These are phyloP conservation scores for Mrakia frigida DNA, from an alignment of 768 basidiomycete species.

Conservation along the genomic window DNA sequence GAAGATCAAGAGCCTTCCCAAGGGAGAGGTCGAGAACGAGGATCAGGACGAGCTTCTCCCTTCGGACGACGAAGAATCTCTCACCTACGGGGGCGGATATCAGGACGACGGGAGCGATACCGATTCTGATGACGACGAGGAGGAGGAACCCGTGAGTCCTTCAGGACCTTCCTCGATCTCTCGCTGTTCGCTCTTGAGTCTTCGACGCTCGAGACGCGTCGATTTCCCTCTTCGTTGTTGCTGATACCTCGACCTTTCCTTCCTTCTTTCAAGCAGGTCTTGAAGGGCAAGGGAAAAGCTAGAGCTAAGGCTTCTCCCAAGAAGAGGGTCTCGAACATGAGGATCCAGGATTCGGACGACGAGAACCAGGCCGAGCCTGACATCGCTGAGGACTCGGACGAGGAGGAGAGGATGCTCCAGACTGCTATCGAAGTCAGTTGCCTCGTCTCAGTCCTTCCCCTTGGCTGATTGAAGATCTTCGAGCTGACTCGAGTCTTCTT, in stretches of 20 bases:
- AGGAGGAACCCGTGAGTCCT: neutral
- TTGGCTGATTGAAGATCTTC: neutral
- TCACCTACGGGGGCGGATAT: neutral
- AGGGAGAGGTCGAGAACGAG: neutral
- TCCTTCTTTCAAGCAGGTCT: neutral
- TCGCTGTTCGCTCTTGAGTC: no score
- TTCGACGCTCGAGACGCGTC: neutral
- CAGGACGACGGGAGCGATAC: neutral
- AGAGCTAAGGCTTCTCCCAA: neutral
- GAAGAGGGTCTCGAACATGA: neutral
- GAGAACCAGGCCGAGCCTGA: neutral
- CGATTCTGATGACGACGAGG: neutral
- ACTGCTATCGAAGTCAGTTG: neutral
- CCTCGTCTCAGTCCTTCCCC: neutral
- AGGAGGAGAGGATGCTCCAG: neutral
- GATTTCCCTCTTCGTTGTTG: neutral
- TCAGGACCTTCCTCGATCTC: neutral
- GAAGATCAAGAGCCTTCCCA: constrained; percentile 12
- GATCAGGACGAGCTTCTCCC: constrained; percentile 13
- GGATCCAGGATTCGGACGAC: neutral
- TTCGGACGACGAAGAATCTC: constrained; percentile 11
- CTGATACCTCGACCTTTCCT: neutral
- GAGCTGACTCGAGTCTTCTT: neutral
- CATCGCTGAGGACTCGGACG: constrained; percentile 17
- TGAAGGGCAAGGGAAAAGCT: constrained; percentile 5